Evolutionary conservation across 2,329 filamentous ascomycete species (phyloP).

Genomic region (Alternaria hordeiaustralica): DNA sequence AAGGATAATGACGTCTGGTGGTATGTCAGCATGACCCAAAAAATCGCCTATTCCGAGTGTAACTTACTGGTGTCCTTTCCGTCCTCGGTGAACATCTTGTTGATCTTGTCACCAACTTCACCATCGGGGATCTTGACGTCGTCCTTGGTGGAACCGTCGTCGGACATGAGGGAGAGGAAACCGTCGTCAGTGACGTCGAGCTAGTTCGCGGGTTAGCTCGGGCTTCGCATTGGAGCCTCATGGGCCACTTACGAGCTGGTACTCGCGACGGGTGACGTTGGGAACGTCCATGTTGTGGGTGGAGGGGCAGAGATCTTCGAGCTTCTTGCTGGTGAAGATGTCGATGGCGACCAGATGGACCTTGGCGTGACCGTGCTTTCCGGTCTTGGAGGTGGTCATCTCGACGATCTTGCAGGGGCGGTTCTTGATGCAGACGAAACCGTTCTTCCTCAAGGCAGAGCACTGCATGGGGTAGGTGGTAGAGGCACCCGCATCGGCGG

Average conservation of each 20-base stretch:
- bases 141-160: slow-evolving; percentile 86
- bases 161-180: slow-evolving; percentile 92
- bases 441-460: slow-evolving; percentile 99
- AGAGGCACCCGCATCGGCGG: slow-evolving; percentile 95
- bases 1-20: slow-evolving; percentile 84
- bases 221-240: neutral
- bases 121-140: slow-evolving; percentile 93
- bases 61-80: slow-evolving; percentile 92
- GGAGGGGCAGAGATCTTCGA: slow-evolving; percentile 97
- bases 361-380: slow-evolving; percentile 99
- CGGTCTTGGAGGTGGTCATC: slow-evolving; percentile 99
- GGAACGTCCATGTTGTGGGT: slow-evolving; percentile 98
- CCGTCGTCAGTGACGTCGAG: slow-evolving; percentile 92
- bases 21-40: slow-evolving; percentile 24
- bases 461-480: slow-evolving; percentile 97
- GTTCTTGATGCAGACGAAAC: slow-evolving; percentile 96
- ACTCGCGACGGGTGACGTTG: slow-evolving; percentile 88
- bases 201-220: slow-evolving; percentile 55
- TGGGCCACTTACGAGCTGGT: slow-evolving; percentile 83
- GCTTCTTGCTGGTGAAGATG: slow-evolving; percentile 99
- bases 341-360: slow-evolving; percentile 97
- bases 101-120: slow-evolving; percentile 87
- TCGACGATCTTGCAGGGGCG: slow-evolving; percentile 99
- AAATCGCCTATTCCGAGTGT: neutral
- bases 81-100: slow-evolving; percentile 77